phyloP scores from a whole-genome alignment of 2,329 filamentous ascomycete genomes.

The Phyllosticta capitalensis region DNA sequence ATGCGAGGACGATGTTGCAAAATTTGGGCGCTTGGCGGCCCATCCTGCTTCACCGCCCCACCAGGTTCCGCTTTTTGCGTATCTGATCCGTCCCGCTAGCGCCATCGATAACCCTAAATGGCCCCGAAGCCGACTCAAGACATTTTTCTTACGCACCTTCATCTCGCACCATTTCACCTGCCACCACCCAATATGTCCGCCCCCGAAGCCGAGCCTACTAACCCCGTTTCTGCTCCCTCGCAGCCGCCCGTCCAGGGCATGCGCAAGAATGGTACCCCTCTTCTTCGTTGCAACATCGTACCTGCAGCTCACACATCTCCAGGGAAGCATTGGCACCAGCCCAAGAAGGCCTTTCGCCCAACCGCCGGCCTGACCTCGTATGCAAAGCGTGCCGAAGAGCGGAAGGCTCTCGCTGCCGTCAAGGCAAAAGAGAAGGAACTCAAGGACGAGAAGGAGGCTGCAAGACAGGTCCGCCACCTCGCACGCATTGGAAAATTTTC shows the following conservation, averaged over 20 bases:
- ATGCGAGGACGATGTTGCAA: not conserved
- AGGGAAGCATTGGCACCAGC: slow-evolving; percentile 93
- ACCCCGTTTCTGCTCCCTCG: slow-evolving; percentile 21
- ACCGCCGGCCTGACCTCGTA: slow-evolving; percentile 68
- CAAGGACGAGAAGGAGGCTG: slow-evolving; percentile 91
- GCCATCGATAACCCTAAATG: slow-evolving; percentile 5
- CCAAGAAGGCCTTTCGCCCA: slow-evolving; percentile 78
- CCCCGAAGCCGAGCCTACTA: slow-evolving; percentile 19
- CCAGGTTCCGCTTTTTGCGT: not conserved
- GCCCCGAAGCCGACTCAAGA: not conserved
- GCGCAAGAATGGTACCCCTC: slow-evolving; percentile 67
- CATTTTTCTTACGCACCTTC: slow-evolving; percentile 9
- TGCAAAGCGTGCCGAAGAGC: slow-evolving; percentile 62
- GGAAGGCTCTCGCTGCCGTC: slow-evolving; percentile 60
- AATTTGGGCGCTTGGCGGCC: slow-evolving; percentile 6
- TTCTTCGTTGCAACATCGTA: not conserved
- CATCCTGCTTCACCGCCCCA: not conserved
- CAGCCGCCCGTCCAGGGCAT: slow-evolving; percentile 45
- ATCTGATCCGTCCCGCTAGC: slow-evolving; percentile 4
- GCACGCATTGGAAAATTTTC: not conserved
- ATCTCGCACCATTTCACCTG: slow-evolving; percentile 3
- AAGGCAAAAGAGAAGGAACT: slow-evolving; percentile 94
- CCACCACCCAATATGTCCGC: not conserved
- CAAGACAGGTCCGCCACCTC: slow-evolving; percentile 56
- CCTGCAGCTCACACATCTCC: slow-evolving; percentile 12